Evolutionary conservation across 2,329 filamentous ascomycete species (phyloP).

Genomic region (Claviceps arundinis): DNA sequence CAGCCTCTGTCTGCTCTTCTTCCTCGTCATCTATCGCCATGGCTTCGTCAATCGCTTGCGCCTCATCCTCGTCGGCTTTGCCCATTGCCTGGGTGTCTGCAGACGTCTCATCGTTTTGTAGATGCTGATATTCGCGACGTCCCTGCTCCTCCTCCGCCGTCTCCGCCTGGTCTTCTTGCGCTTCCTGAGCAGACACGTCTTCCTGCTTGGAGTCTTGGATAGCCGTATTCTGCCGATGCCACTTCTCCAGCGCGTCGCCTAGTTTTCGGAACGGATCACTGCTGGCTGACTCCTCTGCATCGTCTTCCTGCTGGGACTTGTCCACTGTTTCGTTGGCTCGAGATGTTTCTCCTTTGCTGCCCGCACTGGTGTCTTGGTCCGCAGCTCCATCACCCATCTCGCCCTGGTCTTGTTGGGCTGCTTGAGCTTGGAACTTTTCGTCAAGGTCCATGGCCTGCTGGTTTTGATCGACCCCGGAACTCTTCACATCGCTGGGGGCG

Average conservation of each 20-base stretch:
- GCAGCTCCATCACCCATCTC: conserved; percentile 51
- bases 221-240: conserved; percentile 78
- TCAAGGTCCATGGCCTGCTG: conserved; percentile 50
- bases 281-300: conserved; percentile 31
- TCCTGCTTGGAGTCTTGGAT: conserved; percentile 48
- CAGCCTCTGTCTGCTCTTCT: conserved; percentile 50
- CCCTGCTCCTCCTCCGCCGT: conserved; percentile 50
- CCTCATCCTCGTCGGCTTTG: conserved; percentile 75
- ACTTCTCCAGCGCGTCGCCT: conserved; percentile 81
- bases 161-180: conserved; percentile 32
- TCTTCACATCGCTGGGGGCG: conserved; percentile 49
- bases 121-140: conserved; percentile 81
- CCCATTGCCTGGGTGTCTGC: conserved; percentile 89
- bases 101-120: conserved; percentile 67
- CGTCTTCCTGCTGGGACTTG: conserved; percentile 28
- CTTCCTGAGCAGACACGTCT: conserved; percentile 13
- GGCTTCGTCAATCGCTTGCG: conserved; percentile 70
- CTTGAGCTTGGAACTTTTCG: conserved; percentile 44
- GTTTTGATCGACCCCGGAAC: conserved; percentile 51
- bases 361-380: conserved; percentile 48
- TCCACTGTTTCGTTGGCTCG: conserved; percentile 34
- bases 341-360: conserved; percentile 47
- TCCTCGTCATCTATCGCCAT: conserved; percentile 77
- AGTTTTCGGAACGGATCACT: conserved; percentile 82
- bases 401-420: conserved; percentile 52